These are phyloP conservation scores for Albugo candida DNA, from an alignment of 352 stramenopile genomes.

Conservation along the genomic window DNA sequence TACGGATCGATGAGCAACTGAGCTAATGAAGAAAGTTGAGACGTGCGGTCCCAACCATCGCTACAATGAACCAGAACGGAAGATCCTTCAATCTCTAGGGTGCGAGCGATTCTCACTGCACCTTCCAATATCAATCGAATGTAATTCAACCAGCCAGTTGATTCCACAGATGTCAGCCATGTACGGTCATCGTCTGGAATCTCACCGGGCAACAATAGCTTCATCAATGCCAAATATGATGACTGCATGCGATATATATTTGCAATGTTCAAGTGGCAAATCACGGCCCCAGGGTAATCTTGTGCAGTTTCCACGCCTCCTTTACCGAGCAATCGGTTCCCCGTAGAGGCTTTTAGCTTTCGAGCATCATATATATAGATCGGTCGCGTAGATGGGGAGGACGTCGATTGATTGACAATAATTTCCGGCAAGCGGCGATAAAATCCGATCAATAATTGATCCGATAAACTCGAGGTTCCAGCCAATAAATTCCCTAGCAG, in stretches of 20 bases:
- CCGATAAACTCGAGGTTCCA: conserved; percentile 44
- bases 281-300: conserved; percentile 52
- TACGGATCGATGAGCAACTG: conserved; percentile 80
- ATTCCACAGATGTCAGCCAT: conserved; percentile 27
- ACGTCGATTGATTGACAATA: conserved; percentile 46
- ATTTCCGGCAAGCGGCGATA: conserved; percentile 69
- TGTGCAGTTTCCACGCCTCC: conserved; percentile 75
- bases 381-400: conserved; percentile 35
- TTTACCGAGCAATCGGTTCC: conserved; percentile 82
- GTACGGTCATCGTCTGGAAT: conserved; percentile 43
- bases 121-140: conserved; percentile 63
- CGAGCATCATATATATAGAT: conserved; percentile 84
- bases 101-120: conserved; percentile 65
- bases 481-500: conserved; percentile 26
- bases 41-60: conserved; percentile 75
- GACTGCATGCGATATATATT: conserved; percentile 89
- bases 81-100: conserved; percentile 64
- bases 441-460: conserved; percentile 50
- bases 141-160: conserved; percentile 71
- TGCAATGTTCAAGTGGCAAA: conserved; percentile 78
- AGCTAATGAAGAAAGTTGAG: conserved; percentile 51
- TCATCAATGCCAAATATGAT: conserved; percentile 44
- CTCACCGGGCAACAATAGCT: conserved; percentile 40
- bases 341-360: conserved; percentile 76
- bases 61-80: conserved; percentile 76